Evolutionary conservation across 2,329 filamentous ascomycete species (phyloP).

Genomic region (Botrytis elliptica): DNA sequence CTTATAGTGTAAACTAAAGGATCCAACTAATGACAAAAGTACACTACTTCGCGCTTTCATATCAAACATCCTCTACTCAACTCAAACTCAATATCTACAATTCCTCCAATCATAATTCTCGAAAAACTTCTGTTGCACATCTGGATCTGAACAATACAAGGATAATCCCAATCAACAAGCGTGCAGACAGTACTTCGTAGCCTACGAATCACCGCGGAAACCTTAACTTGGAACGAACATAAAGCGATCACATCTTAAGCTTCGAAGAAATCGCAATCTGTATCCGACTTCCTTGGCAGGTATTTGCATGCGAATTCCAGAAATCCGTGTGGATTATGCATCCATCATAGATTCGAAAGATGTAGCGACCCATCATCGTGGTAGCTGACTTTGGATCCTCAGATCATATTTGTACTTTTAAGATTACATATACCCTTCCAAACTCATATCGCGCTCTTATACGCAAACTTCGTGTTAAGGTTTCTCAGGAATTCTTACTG

Average conservation of each 20-base stretch:
- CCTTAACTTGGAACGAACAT: neutral
- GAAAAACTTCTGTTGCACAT: neutral
- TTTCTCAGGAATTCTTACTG: neutral
- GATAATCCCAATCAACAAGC: neutral
- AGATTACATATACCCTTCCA: neutral
- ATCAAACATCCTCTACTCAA: too few relatives aligned
- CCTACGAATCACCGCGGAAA: neutral
- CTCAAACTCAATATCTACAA: neutral
- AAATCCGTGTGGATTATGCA: too few relatives aligned
- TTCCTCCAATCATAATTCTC: neutral
- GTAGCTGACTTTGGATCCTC: too few relatives aligned
- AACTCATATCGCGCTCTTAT: neutral
- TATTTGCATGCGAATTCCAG: accelerated
- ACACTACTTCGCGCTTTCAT: neutral
- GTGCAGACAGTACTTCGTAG: neutral
- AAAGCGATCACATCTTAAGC: neutral
- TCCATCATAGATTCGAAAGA: too few relatives aligned
- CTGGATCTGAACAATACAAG: neutral
- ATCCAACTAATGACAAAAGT: neutral
- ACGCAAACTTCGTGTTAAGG: accelerated
- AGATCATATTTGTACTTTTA: too few relatives aligned
- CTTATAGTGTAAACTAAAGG: neutral
- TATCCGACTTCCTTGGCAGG: too few relatives aligned
- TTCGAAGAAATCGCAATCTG: too few relatives aligned
- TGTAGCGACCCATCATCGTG: too few relatives aligned